phyloP scores from a whole-genome alignment of 129 eudicot genomes.

The Artemisia argyi region DNA sequence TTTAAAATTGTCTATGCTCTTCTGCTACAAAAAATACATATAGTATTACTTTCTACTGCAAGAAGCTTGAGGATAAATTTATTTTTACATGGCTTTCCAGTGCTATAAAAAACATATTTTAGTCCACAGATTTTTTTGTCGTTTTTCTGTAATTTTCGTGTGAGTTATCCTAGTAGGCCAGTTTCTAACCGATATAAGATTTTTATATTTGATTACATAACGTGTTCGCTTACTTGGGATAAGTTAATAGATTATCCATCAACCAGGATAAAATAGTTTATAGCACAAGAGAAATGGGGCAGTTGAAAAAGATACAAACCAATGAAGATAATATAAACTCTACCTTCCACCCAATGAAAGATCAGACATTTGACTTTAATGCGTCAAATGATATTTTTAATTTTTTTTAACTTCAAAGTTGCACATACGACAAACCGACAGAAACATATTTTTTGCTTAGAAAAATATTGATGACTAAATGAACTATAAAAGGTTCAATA shows the following conservation, averaged over 20 bases:
- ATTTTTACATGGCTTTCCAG: no score
- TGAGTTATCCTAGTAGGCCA: background rate
- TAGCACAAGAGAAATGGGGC: conserved; percentile 12
- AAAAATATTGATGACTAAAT: background rate
- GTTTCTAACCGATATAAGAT: background rate
- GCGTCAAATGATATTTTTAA: background rate
- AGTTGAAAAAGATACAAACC: conserved; percentile 20
- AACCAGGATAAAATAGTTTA: conserved; percentile 18
- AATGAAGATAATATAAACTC: conserved; percentile 14
- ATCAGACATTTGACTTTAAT: conserved; percentile 19
- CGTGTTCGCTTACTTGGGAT: background rate
- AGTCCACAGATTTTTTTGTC: background rate
- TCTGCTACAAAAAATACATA: no score
- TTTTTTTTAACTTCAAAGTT: conserved; percentile 7
- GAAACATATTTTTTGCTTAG: background rate
- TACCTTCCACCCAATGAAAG: conserved; percentile 11
- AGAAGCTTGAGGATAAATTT: no score
- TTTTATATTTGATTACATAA: conserved; percentile 4
- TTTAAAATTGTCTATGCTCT: no score
- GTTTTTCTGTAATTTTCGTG: background rate
- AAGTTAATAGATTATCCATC: conserved; percentile 7
- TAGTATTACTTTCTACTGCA: no score
- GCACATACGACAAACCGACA: background rate
- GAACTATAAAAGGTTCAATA: conserved; percentile 5
- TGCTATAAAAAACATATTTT: no score